Base-by-base conservation (phyloP, 2,329 filamentous ascomycete species). In the Colletotrichum sidae region DNA sequence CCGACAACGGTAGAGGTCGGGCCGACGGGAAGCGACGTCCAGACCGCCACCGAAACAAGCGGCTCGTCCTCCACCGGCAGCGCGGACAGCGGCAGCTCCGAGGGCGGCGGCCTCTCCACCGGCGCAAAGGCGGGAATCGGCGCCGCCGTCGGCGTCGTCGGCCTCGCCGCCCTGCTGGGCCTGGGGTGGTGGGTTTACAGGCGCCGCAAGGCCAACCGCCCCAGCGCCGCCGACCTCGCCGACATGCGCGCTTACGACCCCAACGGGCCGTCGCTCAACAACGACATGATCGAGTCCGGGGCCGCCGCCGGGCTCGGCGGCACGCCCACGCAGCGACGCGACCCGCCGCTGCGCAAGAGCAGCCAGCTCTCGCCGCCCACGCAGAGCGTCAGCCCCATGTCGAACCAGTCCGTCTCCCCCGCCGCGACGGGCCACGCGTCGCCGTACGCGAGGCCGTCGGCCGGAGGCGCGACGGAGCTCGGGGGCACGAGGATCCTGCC, bases 71-170 rank as follows among this genome's bases (percentile, higher is more conserved):
- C 55, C 10, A 58, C 53, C 1, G 45, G 45, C 33, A 46, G 51
- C 50, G 67, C 54, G 15, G 64, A 67, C 60, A 60, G 49, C 61
- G 44, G 57, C 41, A 50, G 61, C 4, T 25, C 25, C 38, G 57
- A 56, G 38, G 49, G 62, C 34, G 55, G 58, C 42, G 77, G 79
- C 5, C 74, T 82, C 9, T 78, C 77, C 1, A 79, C 75, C 7
- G 80, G 79, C 35, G 80, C 79, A 66, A 80, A 81, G 76, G 78
- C 77, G 47, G 80, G 80, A 58, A 82, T 82, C 42, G 80, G 80
- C 57, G 76, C 75, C 25, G 80, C 77, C 55, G 76, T 73, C 15
- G 79, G 75, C 66, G 70, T 79, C 25, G 80, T 68, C 55, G 80
- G 71, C 17, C 72, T 81, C 9, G 54, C 45, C 6, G 46, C 44